phyloP scores from a whole-genome alignment of 306 rosid species.

The Geum urbanum region DNA sequence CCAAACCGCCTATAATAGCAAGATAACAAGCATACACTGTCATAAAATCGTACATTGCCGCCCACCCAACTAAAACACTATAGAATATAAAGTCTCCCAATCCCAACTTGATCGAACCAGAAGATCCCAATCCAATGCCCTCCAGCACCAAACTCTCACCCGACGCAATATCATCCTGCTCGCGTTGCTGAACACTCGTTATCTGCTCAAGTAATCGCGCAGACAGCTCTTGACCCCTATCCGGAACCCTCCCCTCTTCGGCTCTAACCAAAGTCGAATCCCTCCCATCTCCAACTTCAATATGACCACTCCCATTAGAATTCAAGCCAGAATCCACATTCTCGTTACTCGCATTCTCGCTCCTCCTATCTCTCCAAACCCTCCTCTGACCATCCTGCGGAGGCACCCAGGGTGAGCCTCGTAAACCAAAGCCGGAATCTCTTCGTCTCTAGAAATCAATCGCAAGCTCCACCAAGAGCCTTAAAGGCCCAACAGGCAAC shows the following conservation, averaged over 20 bases:
- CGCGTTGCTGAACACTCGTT: slow-evolving; percentile 26
- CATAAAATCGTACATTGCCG: slow-evolving; percentile 96
- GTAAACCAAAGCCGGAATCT: slow-evolving; percentile 85
- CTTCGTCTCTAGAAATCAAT: slow-evolving; percentile 83
- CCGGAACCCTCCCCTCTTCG: slow-evolving; percentile 59
- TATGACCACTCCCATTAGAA: slow-evolving; percentile 17
- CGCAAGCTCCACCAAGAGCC: slow-evolving; percentile 87
- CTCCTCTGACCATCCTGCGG: slow-evolving; percentile 47
- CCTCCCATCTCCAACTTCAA: slow-evolving; percentile 17
- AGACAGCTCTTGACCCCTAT: slow-evolving; percentile 39
- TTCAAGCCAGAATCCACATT: slow-evolving; percentile 29
- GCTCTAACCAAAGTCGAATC: slow-evolving; percentile 27
- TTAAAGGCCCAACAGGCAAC: slow-evolving; percentile 77
- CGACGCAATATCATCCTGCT: slow-evolving; percentile 28
- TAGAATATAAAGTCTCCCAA: slow-evolving; percentile 95
- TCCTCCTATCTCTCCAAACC: slow-evolving; percentile 74
- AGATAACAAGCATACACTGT: slow-evolving; percentile 95
- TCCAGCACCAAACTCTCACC: slow-evolving; percentile 58
- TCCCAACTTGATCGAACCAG: slow-evolving; percentile 95
- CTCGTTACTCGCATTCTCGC: slow-evolving; percentile 27
- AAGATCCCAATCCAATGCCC: slow-evolving; percentile 85
- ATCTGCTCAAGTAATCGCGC: slow-evolving; percentile 53
- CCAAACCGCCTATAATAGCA: slow-evolving; percentile 94
- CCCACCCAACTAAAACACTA: slow-evolving; percentile 93
- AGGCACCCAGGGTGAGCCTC: slow-evolving; percentile 82